These are phyloP conservation scores for Scolecobasidium constrictum DNA, from an alignment of 2,329 filamentous ascomycete genomes.

Conservation along the genomic window DNA sequence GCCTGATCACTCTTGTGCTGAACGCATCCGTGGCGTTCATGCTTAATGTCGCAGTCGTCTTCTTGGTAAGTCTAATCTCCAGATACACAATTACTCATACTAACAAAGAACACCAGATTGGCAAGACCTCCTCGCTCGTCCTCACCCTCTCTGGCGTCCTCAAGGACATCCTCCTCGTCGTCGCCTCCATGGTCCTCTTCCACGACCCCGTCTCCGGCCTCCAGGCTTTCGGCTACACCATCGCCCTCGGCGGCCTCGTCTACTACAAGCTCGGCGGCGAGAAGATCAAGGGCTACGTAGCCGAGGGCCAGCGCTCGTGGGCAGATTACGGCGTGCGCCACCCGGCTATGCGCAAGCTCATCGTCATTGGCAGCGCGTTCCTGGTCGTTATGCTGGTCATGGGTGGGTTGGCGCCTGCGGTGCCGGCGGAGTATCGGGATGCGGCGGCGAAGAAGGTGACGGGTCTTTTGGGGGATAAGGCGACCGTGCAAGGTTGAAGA, in stretches of 20 bases:
- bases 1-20: conserved; percentile 58
- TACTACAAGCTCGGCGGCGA: conserved; percentile 83
- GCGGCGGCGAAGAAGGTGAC: conserved; percentile 23
- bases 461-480: conserved; percentile 22
- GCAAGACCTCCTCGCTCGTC: conserved; percentile 77
- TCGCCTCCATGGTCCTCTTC: conserved; percentile 73
- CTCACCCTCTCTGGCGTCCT: conserved; percentile 80
- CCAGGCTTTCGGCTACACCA: conserved; percentile 75
- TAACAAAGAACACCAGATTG: conserved; percentile 46
- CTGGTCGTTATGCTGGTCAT: conserved; percentile 61
- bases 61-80: conserved; percentile 53
- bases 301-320: conserved; percentile 66
- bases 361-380: conserved; percentile 54
- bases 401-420: conserved; percentile 32
- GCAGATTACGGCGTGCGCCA: conserved; percentile 71
- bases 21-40: conserved; percentile 72
- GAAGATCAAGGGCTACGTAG: conserved; percentile 68
- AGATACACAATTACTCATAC: background rate
- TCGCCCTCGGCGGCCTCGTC: conserved; percentile 66
- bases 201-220: conserved; percentile 61
- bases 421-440: conserved; percentile 25
- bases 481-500: too few relatives aligned
- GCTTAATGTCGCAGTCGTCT: conserved; percentile 76
- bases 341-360: conserved; percentile 67
- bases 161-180: conserved; percentile 77